These are phyloP conservation scores for Tolypocladium nubicola DNA, from an alignment of 2,329 filamentous ascomycete species.

Conservation along the genomic window DNA sequence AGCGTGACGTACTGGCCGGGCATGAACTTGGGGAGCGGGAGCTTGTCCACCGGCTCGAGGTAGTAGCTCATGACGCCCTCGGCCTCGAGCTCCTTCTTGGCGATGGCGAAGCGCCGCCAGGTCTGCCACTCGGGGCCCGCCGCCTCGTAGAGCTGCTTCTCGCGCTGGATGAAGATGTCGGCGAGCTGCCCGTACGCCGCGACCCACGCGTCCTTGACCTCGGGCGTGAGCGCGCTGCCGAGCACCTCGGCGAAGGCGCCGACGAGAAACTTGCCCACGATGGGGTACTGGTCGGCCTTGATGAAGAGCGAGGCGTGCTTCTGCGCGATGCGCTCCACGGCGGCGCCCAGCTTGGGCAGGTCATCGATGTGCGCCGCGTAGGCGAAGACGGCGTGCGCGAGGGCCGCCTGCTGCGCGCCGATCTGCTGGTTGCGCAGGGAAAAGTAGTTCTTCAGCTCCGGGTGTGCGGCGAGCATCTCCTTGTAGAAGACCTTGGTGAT, in stretches of 20 bases:
- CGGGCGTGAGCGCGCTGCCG: slow-evolving; percentile 54
- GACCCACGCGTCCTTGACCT: slow-evolving; percentile 60
- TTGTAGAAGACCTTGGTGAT: slow-evolving; percentile 68
- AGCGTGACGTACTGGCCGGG: slow-evolving; percentile 68
- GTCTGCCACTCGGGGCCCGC: slow-evolving; percentile 28
- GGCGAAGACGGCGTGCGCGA: slow-evolving; percentile 58
- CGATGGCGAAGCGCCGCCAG: slow-evolving; percentile 45
- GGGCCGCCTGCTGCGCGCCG: slow-evolving; percentile 57
- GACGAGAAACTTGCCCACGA: slow-evolving; percentile 60
- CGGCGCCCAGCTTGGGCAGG: slow-evolving; percentile 44
- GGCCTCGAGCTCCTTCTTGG: slow-evolving; percentile 50
- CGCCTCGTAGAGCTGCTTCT: slow-evolving; percentile 49
- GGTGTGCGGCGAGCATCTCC: slow-evolving; percentile 54
- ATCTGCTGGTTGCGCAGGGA: slow-evolving; percentile 59
- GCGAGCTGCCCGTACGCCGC: slow-evolving; percentile 63
- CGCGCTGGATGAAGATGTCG: slow-evolving; percentile 56
- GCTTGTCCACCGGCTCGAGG: slow-evolving; percentile 49
- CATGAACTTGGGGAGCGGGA: slow-evolving; percentile 45
- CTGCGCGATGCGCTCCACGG: slow-evolving; percentile 59
- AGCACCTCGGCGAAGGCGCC: slow-evolving; percentile 58
- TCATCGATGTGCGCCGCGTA: slow-evolving; percentile 67
- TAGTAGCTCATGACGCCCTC: slow-evolving; percentile 57
- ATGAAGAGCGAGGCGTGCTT: slow-evolving; percentile 68
- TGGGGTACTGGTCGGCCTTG: slow-evolving; percentile 55
- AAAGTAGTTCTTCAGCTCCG: slow-evolving; percentile 59